Conservation (phyloP, 352 stramenopile genomes). For the Globisporangium ultimum region DNA sequence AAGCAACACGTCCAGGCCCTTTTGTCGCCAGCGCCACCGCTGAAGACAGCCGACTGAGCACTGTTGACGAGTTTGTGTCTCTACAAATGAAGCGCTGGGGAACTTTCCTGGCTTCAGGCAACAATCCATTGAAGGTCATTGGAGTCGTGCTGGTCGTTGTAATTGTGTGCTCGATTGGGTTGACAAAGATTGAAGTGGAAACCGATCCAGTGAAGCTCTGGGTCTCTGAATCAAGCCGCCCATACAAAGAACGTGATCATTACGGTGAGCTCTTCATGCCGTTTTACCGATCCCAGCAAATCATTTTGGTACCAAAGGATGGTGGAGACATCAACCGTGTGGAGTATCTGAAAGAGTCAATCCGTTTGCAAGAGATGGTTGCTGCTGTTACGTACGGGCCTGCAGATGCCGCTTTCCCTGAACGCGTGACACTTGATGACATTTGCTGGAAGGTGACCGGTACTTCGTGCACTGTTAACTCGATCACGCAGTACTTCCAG, state of each 20-base stretch:
- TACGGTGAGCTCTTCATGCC: slow-evolving; percentile 65
- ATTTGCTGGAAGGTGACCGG: slow-evolving; percentile 72
- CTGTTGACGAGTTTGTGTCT: slow-evolving; percentile 43
- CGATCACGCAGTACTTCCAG: slow-evolving; percentile 67
- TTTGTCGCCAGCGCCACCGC: slow-evolving; percentile 19
- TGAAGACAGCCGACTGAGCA: slow-evolving; percentile 24
- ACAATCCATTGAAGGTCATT: slow-evolving; percentile 40
- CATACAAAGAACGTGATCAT: slow-evolving; percentile 54
- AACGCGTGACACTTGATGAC: slow-evolving; percentile 34
- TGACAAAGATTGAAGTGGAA: slow-evolving; percentile 48
- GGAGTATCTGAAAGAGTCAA: slow-evolving; percentile 46
- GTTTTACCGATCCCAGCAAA: slow-evolving; percentile 69
- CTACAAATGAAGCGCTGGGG: slow-evolving; percentile 38
- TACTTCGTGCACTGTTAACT: slow-evolving; percentile 50
- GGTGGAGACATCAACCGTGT: slow-evolving; percentile 49
- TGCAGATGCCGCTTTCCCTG: slow-evolving; percentile 11
- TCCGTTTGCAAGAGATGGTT: slow-evolving; percentile 44
- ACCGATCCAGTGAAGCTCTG: slow-evolving; percentile 64
- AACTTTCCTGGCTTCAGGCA: slow-evolving; percentile 32
- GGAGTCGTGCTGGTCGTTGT: slow-evolving; percentile 30
- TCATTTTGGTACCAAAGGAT: slow-evolving; percentile 65
- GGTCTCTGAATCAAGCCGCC: slow-evolving; percentile 52
- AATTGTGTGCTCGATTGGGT: slow-evolving; percentile 28
- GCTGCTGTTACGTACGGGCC: slow-evolving; percentile 36
- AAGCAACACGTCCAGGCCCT: slow-evolving; percentile 20